Conservation (phyloP, 2,329 filamentous ascomycete species). For the Paraphoma sp. region DNA sequence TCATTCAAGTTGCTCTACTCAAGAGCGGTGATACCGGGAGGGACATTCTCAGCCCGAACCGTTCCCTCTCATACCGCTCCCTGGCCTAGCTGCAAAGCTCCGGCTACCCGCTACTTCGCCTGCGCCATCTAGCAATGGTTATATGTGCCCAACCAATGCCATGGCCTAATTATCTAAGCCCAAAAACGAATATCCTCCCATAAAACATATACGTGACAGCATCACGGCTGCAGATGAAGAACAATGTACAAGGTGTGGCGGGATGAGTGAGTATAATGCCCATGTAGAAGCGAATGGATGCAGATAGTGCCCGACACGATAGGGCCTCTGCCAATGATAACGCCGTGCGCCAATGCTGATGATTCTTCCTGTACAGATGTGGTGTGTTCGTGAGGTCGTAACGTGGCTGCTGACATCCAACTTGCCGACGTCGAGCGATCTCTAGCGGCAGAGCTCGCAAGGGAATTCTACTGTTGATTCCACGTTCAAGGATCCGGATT, state of each 20-base stretch:
- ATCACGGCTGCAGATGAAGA: conserved; percentile 18
- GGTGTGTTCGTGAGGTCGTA: conserved; percentile 37
- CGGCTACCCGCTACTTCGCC: neutral
- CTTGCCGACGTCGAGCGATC: conserved; percentile 12
- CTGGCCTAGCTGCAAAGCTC: neutral
- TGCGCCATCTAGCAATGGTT: conserved; percentile 11
- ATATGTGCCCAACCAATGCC: conserved; percentile 1
- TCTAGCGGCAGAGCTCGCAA: conserved; percentile 4
- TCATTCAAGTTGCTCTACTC: neutral
- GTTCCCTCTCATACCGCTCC: conserved; percentile 13
- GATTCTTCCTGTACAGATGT: conserved; percentile 17
- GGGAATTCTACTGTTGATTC: conserved; percentile 1
- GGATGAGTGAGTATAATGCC: conserved; percentile 22
- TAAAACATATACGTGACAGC: conserved; percentile 36
- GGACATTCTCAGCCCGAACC: conserved; percentile 8
- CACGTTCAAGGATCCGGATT: conserved; percentile 8
- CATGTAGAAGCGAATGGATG: conserved; percentile 7
- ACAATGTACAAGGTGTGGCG: conserved; percentile 29
- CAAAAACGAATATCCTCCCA: conserved; percentile 3
- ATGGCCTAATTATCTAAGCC: conserved; percentile 4
- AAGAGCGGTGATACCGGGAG: conserved; percentile 19
- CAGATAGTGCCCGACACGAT: neutral
- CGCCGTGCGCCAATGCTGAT: conserved; percentile 30
- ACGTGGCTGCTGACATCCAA: conserved; percentile 26
- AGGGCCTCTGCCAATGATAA: conserved; percentile 9